Percentiles rank a stretch among this genome's conserved stretches.
These are phyloP conservation scores for Asterochloris sp. DNA, from an alignment of 139 green algal species.

Conservation along the genomic window DNA sequence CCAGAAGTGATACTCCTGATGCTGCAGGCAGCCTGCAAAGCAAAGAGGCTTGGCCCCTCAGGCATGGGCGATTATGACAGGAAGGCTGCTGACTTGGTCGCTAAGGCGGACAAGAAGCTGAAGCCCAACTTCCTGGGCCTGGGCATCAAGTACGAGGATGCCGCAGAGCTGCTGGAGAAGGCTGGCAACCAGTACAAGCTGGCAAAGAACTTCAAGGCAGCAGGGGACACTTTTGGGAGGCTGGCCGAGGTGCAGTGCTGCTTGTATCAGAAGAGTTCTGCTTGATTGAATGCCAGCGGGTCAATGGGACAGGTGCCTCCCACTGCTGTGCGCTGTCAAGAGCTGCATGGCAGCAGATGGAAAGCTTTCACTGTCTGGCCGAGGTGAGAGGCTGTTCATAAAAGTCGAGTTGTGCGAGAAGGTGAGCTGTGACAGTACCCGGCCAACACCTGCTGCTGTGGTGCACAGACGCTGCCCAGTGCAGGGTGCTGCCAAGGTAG, in stretches of 20 bases:
- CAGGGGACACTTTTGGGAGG: background rate
- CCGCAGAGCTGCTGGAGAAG: conserved; percentile 88
- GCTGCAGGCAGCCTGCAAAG: too few relatives aligned
- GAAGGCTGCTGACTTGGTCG: conserved; percentile 27
- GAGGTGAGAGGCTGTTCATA: background rate
- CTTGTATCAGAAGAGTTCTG: conserved; percentile 32
- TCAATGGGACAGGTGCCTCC: background rate
- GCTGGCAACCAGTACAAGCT: conserved; percentile 96
- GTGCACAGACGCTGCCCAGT: too few relatives aligned
- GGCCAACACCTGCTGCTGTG: too few relatives aligned
- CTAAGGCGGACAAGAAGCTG: conserved; percentile 89
- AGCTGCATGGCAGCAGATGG: background rate
- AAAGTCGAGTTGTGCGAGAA: too few relatives aligned
- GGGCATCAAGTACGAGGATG: conserved; percentile 90
- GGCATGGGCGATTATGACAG: conserved; percentile 19
- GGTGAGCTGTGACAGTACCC: too few relatives aligned
- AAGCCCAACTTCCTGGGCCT: conserved; percentile 73
- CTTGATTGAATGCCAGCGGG: background rate
- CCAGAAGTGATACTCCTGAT: too few relatives aligned
- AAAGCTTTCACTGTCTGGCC: background rate
- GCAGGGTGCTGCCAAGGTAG: too few relatives aligned
- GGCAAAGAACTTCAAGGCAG: conserved; percentile 52
- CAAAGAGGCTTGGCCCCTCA: too few relatives aligned
- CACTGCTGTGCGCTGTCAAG: background rate
- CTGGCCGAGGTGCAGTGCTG: too few relatives aligned